phyloP scores from a whole-genome alignment of 805 yeast genomes.

The Lipomyces chichibuensis region DNA sequence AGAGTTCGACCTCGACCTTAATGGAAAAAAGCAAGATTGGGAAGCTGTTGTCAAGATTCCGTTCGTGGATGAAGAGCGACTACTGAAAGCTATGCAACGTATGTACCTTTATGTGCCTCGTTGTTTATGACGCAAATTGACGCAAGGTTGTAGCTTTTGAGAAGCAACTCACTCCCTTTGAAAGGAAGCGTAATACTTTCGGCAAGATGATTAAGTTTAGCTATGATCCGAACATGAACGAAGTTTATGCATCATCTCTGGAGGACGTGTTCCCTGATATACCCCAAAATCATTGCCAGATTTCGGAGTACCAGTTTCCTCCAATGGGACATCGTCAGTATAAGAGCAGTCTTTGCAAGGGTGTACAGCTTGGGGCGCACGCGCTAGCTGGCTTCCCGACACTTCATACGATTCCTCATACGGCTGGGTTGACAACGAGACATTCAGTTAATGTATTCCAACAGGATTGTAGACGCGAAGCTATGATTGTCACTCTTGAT shows the following conservation, averaged over 20 bases:
- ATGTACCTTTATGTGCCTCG: background rate
- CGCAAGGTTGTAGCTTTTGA: conserved; percentile 51
- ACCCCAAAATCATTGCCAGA: conserved; percentile 77
- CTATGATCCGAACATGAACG: conserved; percentile 75
- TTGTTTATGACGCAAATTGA: background rate
- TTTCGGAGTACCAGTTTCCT: conserved; percentile 59
- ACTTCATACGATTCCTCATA: conserved; percentile 68
- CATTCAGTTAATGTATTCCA: conserved; percentile 74
- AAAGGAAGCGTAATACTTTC: conserved; percentile 69
- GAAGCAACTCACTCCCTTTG: conserved; percentile 65
- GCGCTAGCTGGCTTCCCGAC: conserved; percentile 90
- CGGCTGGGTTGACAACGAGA: conserved; percentile 56
- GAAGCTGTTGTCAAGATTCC: conserved; percentile 93
- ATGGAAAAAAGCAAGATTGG: conserved; percentile 96
- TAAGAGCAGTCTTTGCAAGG: conserved; percentile 58
- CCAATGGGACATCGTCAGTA: conserved; percentile 45
- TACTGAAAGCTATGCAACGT: conserved; percentile 68
- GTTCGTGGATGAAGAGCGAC: conserved; percentile 82
- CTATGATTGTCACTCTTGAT: conserved; percentile 68
- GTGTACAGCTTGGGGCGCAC: conserved; percentile 70
- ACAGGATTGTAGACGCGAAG: conserved; percentile 79
- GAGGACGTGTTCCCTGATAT: conserved; percentile 77
- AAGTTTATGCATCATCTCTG: conserved; percentile 71
- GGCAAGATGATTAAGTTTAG: conserved; percentile 71
- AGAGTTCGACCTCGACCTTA: conserved; percentile 83